These are phyloP conservation scores for Sordariomycetes sp. DNA, from an alignment of 2,329 filamentous ascomycete species.

Conservation along the genomic window DNA sequence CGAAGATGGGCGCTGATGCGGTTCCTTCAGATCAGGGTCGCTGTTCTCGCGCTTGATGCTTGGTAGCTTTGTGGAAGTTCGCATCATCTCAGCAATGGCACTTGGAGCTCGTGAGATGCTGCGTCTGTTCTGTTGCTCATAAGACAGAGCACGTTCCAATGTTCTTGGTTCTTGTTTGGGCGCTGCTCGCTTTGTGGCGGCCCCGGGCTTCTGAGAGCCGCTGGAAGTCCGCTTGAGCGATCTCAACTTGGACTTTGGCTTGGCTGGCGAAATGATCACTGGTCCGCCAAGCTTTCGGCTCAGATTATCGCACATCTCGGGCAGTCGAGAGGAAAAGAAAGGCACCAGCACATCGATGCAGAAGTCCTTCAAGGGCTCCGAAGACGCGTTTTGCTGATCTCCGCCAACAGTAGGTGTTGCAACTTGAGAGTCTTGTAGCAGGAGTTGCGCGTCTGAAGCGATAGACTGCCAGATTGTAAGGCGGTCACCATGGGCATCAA, in stretches of 20 bases:
- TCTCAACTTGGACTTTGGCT: constrained; percentile 36
- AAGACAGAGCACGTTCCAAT: constrained; percentile 54
- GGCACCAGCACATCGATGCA: constrained; percentile 74
- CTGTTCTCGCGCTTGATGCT: constrained; percentile 61
- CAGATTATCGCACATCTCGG: constrained; percentile 58
- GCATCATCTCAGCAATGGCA: constrained; percentile 53
- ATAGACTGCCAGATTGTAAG: constrained; percentile 80
- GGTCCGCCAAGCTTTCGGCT: constrained; percentile 72
- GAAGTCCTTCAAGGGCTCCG: constrained; percentile 64
- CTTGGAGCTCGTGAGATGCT: constrained; percentile 48
- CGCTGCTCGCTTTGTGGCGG: constrained; percentile 37
- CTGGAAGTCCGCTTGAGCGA: constrained; percentile 29
- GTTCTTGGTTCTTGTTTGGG: constrained; percentile 35
- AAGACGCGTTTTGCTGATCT: constrained; percentile 29
- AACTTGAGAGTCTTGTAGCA: constrained; percentile 39
- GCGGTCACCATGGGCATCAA: constrained; percentile 68
- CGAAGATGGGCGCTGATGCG: neutral
- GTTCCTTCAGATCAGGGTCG: constrained; percentile 26
- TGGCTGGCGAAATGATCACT: constrained; percentile 44
- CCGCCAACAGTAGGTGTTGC: constrained; percentile 19
- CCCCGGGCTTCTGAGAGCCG: constrained; percentile 39
- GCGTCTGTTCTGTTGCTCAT: constrained; percentile 42
- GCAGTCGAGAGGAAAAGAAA: constrained; percentile 72
- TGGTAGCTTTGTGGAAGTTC: constrained; percentile 52
- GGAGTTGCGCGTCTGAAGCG: constrained; percentile 46